Evolutionary conservation across 2,329 filamentous ascomycete species (phyloP).

Genomic region (Dryadomyces quercivorus): DNA sequence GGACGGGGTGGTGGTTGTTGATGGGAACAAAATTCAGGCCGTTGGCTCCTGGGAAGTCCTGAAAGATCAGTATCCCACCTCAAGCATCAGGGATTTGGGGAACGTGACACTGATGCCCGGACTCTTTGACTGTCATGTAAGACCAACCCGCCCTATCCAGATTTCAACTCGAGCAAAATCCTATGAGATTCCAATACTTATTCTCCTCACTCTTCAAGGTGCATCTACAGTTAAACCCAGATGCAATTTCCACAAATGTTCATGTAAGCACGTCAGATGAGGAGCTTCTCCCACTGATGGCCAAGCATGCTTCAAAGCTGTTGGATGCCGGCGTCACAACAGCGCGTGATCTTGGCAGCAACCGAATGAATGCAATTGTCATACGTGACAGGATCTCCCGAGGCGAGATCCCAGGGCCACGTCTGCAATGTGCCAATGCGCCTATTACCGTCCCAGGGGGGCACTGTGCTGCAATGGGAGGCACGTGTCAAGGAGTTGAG

Average conservation of each 20-base stretch:
- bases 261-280: conserved; percentile 1
- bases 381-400: conserved; percentile 5
- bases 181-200: background rate
- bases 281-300: conserved; percentile 8
- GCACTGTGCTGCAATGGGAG: conserved; percentile 8
- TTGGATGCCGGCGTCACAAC: conserved; percentile 11
- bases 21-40: conserved; percentile 1
- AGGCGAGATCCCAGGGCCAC: conserved; percentile 6
- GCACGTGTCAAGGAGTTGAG: conserved; percentile 6
- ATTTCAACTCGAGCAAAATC: too few species aligned
- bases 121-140: conserved; percentile 11
- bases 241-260: background rate
- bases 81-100: conserved; percentile 4
- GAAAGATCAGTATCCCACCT: background rate
- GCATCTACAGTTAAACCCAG: conserved; percentile 7
- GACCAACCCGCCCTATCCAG: background rate
- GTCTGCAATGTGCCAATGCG: conserved; percentile 10
- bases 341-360: conserved; percentile 8
- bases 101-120: conserved; percentile 10
- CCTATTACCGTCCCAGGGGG: conserved; percentile 10
- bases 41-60: conserved; percentile 5
- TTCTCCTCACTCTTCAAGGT: background rate
- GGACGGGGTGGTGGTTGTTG: conserved; percentile 7
- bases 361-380: conserved; percentile 2
- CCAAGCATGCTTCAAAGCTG: conserved; percentile 6